These are phyloP conservation scores for Aspergillus proliferans DNA, from an alignment of 2,329 filamentous ascomycete species.

Conservation along the genomic window DNA sequence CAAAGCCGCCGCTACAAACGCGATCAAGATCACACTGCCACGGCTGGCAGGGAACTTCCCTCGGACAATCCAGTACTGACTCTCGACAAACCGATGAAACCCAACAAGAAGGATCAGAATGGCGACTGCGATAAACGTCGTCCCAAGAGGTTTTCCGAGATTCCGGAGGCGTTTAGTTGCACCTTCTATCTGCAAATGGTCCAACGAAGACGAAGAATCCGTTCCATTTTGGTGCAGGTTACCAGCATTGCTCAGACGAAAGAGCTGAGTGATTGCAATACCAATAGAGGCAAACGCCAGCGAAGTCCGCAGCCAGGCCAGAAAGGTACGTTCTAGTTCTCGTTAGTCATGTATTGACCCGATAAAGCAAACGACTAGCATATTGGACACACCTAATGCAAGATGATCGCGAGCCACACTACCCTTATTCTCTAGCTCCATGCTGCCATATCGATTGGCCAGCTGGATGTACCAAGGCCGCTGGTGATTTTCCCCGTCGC, in stretches of 20 bases:
- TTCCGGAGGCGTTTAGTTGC: constrained; percentile 36
- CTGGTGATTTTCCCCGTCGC: constrained; percentile 10
- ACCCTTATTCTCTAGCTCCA: constrained; percentile 62
- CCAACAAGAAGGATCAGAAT: constrained; percentile 57
- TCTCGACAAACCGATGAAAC: constrained; percentile 61
- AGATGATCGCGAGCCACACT: constrained; percentile 61
- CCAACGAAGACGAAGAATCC: constrained; percentile 10
- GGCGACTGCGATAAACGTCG: constrained; percentile 57
- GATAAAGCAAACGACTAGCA: constrained; percentile 2
- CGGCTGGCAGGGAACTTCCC: constrained; percentile 61
- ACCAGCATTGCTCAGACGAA: constrained; percentile 54
- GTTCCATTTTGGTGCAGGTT: neutral
- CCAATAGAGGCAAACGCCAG: constrained; percentile 61
- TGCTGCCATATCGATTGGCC: constrained; percentile 54
- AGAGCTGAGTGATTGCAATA: constrained; percentile 61
- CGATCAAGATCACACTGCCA: constrained; percentile 56
- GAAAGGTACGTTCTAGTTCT: constrained; percentile 57
- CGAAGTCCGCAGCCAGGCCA: constrained; percentile 62
- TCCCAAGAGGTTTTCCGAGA: constrained; percentile 56
- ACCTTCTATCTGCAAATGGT: constrained; percentile 12
- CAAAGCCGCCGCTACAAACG: constrained; percentile 49
- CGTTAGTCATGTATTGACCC: constrained; percentile 1
- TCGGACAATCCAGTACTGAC: constrained; percentile 60
- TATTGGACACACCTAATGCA: constrained; percentile 47
- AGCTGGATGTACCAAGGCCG: constrained; percentile 43